phyloP scores from a whole-genome alignment of 169 alveolate genomes.

The Cryptosporidium sp. region DNA sequence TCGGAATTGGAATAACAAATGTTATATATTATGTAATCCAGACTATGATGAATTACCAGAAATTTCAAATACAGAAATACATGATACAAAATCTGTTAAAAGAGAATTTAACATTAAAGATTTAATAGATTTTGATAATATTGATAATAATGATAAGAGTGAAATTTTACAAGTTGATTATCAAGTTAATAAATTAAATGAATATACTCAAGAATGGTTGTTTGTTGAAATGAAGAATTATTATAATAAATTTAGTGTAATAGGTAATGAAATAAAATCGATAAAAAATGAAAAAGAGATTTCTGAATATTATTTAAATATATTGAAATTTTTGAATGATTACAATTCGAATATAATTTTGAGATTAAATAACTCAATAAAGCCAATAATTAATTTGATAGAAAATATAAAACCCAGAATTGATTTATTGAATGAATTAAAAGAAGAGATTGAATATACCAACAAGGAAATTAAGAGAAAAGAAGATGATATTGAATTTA shows the following conservation, averaged over 20 bases:
- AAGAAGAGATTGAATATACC: constrained; percentile 8
- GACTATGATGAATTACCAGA: constrained; percentile 41
- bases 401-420: constrained; percentile 19
- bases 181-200: constrained; percentile 3
- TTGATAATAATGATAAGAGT: background rate
- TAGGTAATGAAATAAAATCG: background rate
- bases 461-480: background rate
- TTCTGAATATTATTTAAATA: constrained; percentile 19
- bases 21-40: constrained; percentile 9
- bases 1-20: background rate
- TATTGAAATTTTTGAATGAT: constrained; percentile 13
- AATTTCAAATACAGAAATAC: background rate
- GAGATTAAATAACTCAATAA: background rate
- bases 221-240: background rate
- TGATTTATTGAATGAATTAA: background rate
- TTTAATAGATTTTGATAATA: background rate
- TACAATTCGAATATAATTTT: constrained; percentile 2
- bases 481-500: constrained; percentile 18
- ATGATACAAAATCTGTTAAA: background rate
- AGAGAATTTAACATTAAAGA: constrained; percentile 3
- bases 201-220: background rate
- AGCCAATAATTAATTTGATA: constrained; percentile 4
- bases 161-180: background rate
- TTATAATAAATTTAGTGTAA: background rate
- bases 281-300: constrained; percentile 5